These are phyloP conservation scores for Boletus subcaerulescens DNA, from an alignment of 768 basidiomycete species.

Conservation along the genomic window DNA sequence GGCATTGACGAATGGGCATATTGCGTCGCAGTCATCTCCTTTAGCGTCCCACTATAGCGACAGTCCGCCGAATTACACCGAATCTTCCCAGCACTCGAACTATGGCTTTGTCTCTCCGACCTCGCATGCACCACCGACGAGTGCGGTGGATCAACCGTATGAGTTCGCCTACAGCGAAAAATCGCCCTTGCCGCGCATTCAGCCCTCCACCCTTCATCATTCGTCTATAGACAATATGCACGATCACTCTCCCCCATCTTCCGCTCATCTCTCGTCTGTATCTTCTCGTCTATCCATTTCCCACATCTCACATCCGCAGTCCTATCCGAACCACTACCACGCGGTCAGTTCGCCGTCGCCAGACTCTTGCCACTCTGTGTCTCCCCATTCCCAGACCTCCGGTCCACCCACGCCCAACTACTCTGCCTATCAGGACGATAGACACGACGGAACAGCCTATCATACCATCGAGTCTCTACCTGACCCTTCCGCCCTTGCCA, in stretches of 20 bases:
- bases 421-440: conserved; percentile 45
- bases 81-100: conserved; percentile 31
- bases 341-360: conserved; percentile 46
- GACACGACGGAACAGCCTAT: conserved; percentile 38
- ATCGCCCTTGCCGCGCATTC: conserved; percentile 29
- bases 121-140: conserved; percentile 22
- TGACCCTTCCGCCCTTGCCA: conserved; percentile 29
- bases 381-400: conserved; percentile 32
- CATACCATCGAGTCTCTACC: conserved; percentile 33
- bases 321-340: conserved; percentile 38
- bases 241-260: conserved; percentile 31
- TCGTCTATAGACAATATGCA: conserved; percentile 27
- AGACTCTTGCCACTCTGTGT: conserved; percentile 48
- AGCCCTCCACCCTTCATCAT: conserved; percentile 29
- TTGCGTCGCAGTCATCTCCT: conserved; percentile 29
- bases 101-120: conserved; percentile 30
- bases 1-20: conserved; percentile 36
- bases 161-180: conserved; percentile 33
- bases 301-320: conserved; percentile 55
- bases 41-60: conserved; percentile 30
- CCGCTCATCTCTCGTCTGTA: conserved; percentile 33
- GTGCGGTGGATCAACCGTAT: conserved; percentile 27
- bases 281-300: conserved; percentile 59
- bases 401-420: conserved; percentile 38
- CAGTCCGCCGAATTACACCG: conserved; percentile 29